Percentiles rank a stretch among this genome's conserved stretches.
Conservation (phyloP, 768 basidiomycete species). For the Clitopilus hobsonii region DNA sequence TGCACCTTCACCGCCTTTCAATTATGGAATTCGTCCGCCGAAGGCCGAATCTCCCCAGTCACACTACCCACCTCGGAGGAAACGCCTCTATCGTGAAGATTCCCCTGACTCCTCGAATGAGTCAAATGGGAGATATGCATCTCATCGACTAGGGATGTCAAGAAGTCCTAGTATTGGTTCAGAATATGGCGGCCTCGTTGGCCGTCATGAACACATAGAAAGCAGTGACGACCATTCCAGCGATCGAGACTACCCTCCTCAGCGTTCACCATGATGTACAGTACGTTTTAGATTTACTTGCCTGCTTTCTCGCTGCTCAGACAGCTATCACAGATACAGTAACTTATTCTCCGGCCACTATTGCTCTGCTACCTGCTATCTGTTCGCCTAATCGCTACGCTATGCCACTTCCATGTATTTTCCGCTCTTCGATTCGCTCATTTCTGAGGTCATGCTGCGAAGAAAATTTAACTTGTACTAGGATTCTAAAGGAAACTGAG, state of each 20-base stretch:
- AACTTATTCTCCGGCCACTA: not conserved
- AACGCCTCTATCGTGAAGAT: constrained; percentile 27
- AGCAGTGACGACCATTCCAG: constrained; percentile 11
- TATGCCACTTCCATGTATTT: not conserved
- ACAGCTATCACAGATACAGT: not conserved
- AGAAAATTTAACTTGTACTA: not conserved
- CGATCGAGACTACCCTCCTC: not conserved
- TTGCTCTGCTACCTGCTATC: not conserved
- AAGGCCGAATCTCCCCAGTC: constrained; percentile 4
- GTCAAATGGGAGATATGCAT: constrained; percentile 6
- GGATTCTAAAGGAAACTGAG: not conserved
- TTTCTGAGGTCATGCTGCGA: not conserved
- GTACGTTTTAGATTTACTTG: not conserved
- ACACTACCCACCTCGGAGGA: constrained; percentile 16
- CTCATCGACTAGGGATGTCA: constrained; percentile 2
- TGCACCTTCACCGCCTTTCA: constrained; percentile 14
- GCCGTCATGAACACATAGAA: constrained; percentile 38
- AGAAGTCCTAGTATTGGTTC: constrained; percentile 24
- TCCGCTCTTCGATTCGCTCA: not conserved
- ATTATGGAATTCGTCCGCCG: constrained; percentile 5
- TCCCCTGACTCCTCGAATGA: constrained; percentile 17
- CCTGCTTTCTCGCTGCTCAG: not conserved
- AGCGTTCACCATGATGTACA: not conserved
- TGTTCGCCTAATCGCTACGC: not conserved
- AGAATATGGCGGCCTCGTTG: constrained; percentile 47